phyloP scores from a whole-genome alignment of 257 asterid species.

The Capsicum pubescens region DNA sequence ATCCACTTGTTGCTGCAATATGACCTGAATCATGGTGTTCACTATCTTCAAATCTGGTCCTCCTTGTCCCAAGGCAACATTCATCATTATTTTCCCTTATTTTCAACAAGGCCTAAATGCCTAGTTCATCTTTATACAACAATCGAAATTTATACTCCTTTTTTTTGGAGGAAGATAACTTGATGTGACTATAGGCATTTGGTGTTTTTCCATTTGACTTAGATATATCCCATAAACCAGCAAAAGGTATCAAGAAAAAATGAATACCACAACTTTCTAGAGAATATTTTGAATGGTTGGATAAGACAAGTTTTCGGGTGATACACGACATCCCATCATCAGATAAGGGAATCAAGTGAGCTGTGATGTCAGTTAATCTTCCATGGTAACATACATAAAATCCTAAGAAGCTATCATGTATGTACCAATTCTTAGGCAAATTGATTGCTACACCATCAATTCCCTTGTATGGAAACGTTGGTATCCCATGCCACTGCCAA shows the following conservation, averaged over 20 bases:
- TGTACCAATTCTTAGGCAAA: too few species aligned
- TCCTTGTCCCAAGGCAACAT: background rate
- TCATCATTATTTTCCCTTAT: background rate
- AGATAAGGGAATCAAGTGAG: too few species aligned
- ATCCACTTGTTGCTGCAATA: too few species aligned
- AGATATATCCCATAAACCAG: background rate
- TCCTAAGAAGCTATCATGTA: too few species aligned
- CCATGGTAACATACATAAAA: too few species aligned
- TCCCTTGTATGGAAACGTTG: too few species aligned
- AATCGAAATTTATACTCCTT: background rate
- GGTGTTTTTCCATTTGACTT: background rate
- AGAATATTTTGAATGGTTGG: background rate
- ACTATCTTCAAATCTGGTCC: background rate
- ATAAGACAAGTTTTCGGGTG: background rate
- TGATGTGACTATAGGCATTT: background rate
- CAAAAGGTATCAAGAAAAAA: background rate
- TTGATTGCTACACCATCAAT: too few species aligned
- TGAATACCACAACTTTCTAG: background rate
- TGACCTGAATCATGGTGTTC: background rate
- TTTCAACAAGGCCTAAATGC: background rate
- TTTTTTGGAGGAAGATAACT: background rate
- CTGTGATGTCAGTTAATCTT: too few species aligned
- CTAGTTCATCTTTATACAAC: background rate
- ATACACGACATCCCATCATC: background rate
- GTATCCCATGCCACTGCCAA: too few species aligned